Evolutionary conservation across 768 basidiomycete genomes (phyloP), one percentile per base, ranked within the genome.

Genomic region (Mycena floridula): DNA sequence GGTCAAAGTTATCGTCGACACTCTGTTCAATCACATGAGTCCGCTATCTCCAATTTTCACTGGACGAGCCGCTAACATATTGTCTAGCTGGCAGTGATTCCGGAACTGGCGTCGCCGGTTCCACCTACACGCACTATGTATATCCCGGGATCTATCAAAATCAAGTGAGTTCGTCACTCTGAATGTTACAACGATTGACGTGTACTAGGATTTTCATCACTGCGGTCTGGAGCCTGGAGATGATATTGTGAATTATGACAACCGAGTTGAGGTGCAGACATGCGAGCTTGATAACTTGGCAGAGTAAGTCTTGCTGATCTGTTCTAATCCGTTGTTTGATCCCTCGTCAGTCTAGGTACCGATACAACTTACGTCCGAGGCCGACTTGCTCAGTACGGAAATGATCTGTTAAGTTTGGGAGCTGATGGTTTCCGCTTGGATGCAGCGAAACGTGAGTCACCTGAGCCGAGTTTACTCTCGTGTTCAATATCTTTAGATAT

Each of bases 1-100:
- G n/a, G 77, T 80, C 18, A 67, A 67, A 37, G 76, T 81, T 40
- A 76, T 81, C 28, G 65, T 30, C 74, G 73, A 78, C 54, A 79
- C 77, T 0, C 60, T 85, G 23, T 77, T 73, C 59, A 84, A 85
- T 58, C 83, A 85, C 54, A 84, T 84, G 82, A 59, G n/a, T n/a
- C n/a, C n/a, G n/a, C n/a, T n/a, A n/a, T n/a, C n/a, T n/a, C n/a
- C n/a, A n/a, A n/a, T n/a, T n/a, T n/a, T n/a, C n/a, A n/a, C n/a
- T n/a, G n/a, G n/a, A n/a, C n/a, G n/a, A n/a, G n/a, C n/a, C n/a
- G n/a, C n/a, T n/a, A n/a, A n/a, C n/a, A n/a, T n/a, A n/a, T n/a
- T n/a, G n/a, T n/a, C n/a, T n/a, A n/a, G n/a, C 78, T 2, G 77
- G 70, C 0, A 21, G 50, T 2, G 65, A 72, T 36, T 70, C 67